These are phyloP conservation scores for Bromus sterilis DNA, from an alignment of 176 grass and related monocot genomes.

Conservation along the genomic window DNA sequence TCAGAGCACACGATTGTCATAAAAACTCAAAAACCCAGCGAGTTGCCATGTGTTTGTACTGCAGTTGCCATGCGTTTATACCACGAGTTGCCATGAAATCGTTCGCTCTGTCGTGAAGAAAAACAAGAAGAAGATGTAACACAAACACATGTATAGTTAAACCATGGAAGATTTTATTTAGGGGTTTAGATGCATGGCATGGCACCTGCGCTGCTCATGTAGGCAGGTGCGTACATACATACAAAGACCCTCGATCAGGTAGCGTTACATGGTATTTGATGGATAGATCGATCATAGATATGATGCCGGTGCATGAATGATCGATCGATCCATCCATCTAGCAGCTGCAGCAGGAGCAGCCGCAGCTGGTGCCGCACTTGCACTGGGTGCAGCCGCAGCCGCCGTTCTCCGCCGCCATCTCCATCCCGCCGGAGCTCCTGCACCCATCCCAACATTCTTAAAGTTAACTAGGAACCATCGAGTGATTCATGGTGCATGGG, in stretches of 20 bases:
- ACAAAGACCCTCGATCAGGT: not conserved
- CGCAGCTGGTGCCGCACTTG: constrained; percentile 48
- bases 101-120: too few species aligned
- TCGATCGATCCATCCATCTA: not conserved
- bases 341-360: constrained; percentile 37
- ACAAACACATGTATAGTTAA: not conserved
- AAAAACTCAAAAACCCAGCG: too few species aligned
- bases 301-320: not conserved
- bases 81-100: too few species aligned
- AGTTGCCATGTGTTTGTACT: too few species aligned
- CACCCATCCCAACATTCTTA: not conserved
- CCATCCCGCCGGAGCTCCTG: constrained; percentile 22
- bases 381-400: constrained; percentile 35
- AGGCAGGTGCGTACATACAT: not conserved
- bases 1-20: too few species aligned
- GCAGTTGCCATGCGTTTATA: too few species aligned
- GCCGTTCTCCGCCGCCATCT: constrained; percentile 22
- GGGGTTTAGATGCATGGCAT: too few species aligned
- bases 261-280: not conserved
- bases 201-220: too few species aligned
- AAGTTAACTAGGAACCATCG: not conserved
- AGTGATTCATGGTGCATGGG: not conserved
- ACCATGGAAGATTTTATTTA: too few species aligned
- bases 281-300: not conserved
- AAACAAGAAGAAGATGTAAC: too few species aligned